Evolutionary conservation across 129 eudicot species (phyloP), one percentile per base, ranked within the genome.

Genomic region (Sambucus nigra): DNA sequence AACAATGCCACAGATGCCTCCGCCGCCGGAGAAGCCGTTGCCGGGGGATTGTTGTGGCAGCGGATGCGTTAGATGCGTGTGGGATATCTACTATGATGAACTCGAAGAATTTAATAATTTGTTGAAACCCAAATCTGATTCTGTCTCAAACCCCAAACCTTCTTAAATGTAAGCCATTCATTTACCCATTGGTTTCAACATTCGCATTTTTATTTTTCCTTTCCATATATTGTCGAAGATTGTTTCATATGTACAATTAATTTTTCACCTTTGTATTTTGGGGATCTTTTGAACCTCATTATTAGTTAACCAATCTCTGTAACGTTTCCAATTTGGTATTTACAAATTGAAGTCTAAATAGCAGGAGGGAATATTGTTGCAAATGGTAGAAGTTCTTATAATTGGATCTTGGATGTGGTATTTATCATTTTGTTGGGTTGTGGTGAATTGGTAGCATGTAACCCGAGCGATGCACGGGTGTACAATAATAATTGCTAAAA

Each of bases 11-110:
- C 33, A 55, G 67, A 35, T 76, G 57, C 93, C 95, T 32, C 68
- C 77, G 66, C 93, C 94, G 39, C 96, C 96, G 80, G 96, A 87
- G 88, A 82, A 87, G 74, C 96, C 96, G 54, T 65, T 72, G 84
- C 76, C 96, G 20, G 96, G 93, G 24, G 96, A 82, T 69, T 87
- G 96, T 47, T 87, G 94, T 66, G 96, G 88, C 63, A 87, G 83
- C 59, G 96, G 96, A 0, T 87, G 96, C 57, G 88, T 87, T n/a
- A 70, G 88, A 47, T 87, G 96, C 71, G 94, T 87, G 14, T 87
- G 96, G 96, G 96, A 87, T 53, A 64, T 74, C 2, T 87, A 87
- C 54, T 87, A 87, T 22, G 94, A 82, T 27, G 94, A 87, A 57
- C 80, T 87, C 12, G 94, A 83, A 31, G 85, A 64, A 32, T 87